phyloP scores from a whole-genome alignment of 495 filamentous ascomycete genomes.

The Lineolata rhizophorae region DNA sequence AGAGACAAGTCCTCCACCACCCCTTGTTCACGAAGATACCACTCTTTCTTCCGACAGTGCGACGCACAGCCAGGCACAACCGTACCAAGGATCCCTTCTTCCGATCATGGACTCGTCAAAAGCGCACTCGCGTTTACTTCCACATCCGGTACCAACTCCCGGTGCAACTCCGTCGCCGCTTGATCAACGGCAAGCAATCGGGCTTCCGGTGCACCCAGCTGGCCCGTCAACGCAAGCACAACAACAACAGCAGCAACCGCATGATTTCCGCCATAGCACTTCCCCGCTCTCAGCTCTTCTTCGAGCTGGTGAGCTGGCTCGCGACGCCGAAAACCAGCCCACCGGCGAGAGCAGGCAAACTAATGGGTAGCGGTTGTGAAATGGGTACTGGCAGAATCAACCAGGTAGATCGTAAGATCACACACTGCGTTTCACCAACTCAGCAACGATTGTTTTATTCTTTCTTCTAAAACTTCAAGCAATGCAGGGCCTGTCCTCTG shows the following conservation, averaged over 20 bases:
- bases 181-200: slow-evolving; percentile 6
- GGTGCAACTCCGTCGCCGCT: slow-evolving; percentile 6
- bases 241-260: too few relatives aligned
- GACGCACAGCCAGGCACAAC: slow-evolving; percentile 1
- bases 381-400: too few relatives aligned
- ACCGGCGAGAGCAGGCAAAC: neutral
- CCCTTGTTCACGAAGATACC: slow-evolving; percentile 11
- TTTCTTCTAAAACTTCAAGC: too few relatives aligned
- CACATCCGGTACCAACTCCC: slow-evolving; percentile 8
- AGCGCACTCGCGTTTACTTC: slow-evolving; percentile 8
- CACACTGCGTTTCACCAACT: too few relatives aligned
- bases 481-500: too few relatives aligned
- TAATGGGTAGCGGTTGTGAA: slow-evolving; percentile 3
- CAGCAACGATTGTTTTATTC: too few relatives aligned
- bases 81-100: slow-evolving; percentile 3
- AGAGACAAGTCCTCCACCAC: slow-evolving; percentile 6
- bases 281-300: slow-evolving; percentile 8
- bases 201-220: too few relatives aligned
- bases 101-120: slow-evolving; percentile 5
- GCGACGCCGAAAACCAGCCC: slow-evolving; percentile 6
- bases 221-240: too few relatives aligned
- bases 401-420: too few relatives aligned
- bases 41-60: slow-evolving; percentile 11
- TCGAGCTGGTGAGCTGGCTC: slow-evolving; percentile 9
- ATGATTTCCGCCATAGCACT: slow-evolving; percentile 3